Conservation (phyloP, 768 basidiomycete genomes). For the Termitomyces eurrhizus region DNA sequence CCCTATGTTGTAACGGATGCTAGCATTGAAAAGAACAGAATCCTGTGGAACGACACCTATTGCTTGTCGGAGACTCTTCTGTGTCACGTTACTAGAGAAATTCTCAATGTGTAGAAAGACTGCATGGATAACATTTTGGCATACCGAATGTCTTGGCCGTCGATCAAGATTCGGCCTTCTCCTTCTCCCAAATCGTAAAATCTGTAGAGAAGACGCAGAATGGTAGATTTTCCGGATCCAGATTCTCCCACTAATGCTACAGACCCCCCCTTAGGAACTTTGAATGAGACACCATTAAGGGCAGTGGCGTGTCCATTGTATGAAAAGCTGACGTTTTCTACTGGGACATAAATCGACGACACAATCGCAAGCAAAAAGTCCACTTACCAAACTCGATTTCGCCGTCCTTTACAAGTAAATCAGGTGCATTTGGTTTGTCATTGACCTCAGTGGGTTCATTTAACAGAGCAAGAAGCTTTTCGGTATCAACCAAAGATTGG, state of each 20-base stretch:
- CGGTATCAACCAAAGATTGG: conserved; percentile 76
- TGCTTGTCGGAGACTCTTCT: conserved; percentile 69
- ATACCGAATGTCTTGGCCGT: conserved; percentile 76
- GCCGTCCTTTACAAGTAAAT: conserved; percentile 67
- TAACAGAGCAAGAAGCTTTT: conserved; percentile 77
- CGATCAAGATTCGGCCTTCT: conserved; percentile 75
- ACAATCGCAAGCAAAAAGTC: not conserved
- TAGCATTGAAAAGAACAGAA: conserved; percentile 67
- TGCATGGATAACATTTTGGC: not conserved
- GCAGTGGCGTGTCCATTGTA: conserved; percentile 73
- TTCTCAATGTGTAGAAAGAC: not conserved
- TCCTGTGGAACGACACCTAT: conserved; percentile 94
- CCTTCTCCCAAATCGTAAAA: conserved; percentile 89
- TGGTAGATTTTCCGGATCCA: conserved; percentile 80
- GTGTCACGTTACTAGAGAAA: conserved; percentile 65
- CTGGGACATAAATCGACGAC: conserved; percentile 1
- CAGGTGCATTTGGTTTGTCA: conserved; percentile 71
- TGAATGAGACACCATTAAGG: conserved; percentile 79
- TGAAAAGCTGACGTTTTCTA: conserved; percentile 84
- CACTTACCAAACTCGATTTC: conserved; percentile 80
- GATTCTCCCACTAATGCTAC: conserved; percentile 89
- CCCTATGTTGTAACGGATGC: conserved; percentile 72
- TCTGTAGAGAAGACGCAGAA: conserved; percentile 83
- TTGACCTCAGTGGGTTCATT: conserved; percentile 82
- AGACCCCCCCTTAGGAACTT: conserved; percentile 78